phyloP scores from a whole-genome alignment of 257 asterid genomes.

The Penstemon eatonii region DNA sequence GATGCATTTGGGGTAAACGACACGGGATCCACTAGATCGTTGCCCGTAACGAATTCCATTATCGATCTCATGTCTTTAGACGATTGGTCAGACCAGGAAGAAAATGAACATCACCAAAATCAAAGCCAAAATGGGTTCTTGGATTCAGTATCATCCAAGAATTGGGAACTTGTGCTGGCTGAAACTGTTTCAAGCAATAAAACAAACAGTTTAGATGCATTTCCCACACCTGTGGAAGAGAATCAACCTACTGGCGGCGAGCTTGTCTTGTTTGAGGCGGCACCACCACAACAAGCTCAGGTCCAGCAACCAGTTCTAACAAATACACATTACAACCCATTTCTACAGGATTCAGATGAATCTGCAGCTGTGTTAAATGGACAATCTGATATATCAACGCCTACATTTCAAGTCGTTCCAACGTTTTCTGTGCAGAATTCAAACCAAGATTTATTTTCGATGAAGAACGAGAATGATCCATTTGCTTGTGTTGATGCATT shows the following conservation, averaged over 20 bases:
- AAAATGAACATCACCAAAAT: constrained; percentile 20
- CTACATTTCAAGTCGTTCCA: constrained; percentile 47
- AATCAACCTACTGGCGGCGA: constrained; percentile 43
- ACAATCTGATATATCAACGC: constrained; percentile 13
- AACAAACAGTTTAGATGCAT: constrained; percentile 22
- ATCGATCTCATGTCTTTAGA: constrained; percentile 57
- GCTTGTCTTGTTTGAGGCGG: constrained; percentile 33
- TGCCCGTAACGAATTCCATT: constrained; percentile 55
- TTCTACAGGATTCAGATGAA: constrained; percentile 47
- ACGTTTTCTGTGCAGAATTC: constrained; percentile 35
- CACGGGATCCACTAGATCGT: constrained; percentile 51
- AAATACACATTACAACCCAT: constrained; percentile 58
- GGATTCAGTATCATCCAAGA: constrained; percentile 31
- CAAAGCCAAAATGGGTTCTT: neutral
- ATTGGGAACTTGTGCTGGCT: constrained; percentile 58
- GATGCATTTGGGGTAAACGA: constrained; percentile 39
- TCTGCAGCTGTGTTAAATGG: neutral
- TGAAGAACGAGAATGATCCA: constrained; percentile 45
- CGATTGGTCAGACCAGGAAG: constrained; percentile 47
- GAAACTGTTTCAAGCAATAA: constrained; percentile 31
- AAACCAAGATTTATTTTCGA: constrained; percentile 9
- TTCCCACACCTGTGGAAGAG: neutral
- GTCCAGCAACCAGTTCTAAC: constrained; percentile 15
- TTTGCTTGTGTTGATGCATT: constrained; percentile 33
- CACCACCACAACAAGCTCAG: constrained; percentile 5